Evolutionary conservation across 1,139 yeast species (phyloP), one percentile per base, ranked within the genome.

Genomic region (Yamadazyma oceani): DNA sequence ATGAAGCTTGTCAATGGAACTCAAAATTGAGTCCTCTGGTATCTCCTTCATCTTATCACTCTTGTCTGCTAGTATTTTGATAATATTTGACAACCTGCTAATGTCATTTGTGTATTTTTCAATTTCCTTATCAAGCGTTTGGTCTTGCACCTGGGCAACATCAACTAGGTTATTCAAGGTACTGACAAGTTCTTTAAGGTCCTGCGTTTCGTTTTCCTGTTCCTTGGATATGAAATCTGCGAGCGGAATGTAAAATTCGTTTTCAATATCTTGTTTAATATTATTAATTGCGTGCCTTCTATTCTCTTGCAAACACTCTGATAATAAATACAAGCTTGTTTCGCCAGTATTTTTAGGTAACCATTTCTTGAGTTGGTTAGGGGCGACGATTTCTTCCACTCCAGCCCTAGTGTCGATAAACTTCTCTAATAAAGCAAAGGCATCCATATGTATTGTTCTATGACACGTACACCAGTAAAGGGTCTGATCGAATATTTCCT

Each of bases 171-270:
- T 41, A 3, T 33, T 17, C n/a, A 61, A 43, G 13, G 51, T 46
- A 2, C 36, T 22, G 0, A 52, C 34, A 16, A 60, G 35, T 23
- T 41, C 48, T 2, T 36, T 40, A 12, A 57, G 17, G 3, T 55
- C 44, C 17, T 34, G 37, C 11, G 35, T 17, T 13, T 34, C 42
- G 23, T 17, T 31, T 19, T 29, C 16, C 11, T 11, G 37, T 26
- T n/a, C 31, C 26, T 14, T 25, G 12, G 29, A 30, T 23, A 35
- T 24, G 10, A 41, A 33, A 23, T 39, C 43, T 30, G 45, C 40
- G 8, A 60, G 35, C 1, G 71, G 67, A 4, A 59, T 41, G 16
- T 59, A 41, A 34, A 63, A 62, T 24, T 51, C 47, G 1, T 45
- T 15, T 2, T 43, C 37, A 3, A 64, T 56, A 22, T 49, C 46